phyloP scores from a whole-genome alignment of 441 rosid genomes.

The Populus hybrid region DNA sequence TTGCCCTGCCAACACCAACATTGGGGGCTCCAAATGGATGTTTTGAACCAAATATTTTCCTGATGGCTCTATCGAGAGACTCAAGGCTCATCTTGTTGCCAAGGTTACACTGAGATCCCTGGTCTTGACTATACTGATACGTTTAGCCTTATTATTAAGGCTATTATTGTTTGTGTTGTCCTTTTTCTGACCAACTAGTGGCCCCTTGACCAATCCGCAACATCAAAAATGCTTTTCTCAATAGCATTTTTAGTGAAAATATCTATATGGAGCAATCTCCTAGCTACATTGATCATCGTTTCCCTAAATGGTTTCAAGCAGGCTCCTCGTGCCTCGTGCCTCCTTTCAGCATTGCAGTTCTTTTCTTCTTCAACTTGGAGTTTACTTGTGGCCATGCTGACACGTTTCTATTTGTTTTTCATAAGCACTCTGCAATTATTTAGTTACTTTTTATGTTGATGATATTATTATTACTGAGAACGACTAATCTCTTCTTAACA shows the following conservation, averaged over 20 bases:
- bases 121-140: constrained; percentile 1
- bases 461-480: constrained; percentile 1
- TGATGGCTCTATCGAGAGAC: not conserved
- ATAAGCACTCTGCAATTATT: not conserved
- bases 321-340: not conserved
- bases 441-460: not conserved
- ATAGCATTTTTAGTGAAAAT: not conserved
- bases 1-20: too few relatives aligned
- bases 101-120: not conserved
- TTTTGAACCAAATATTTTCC: not conserved
- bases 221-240: not conserved
- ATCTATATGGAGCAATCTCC: not conserved
- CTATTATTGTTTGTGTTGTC: not conserved
- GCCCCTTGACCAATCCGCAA: not conserved
- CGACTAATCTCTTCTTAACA: not conserved
- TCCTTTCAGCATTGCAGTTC: not conserved
- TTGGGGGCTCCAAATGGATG: not conserved
- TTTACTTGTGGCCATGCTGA: not conserved
- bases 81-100: not conserved
- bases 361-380: not conserved
- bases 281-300: not conserved
- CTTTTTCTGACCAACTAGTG: not conserved
- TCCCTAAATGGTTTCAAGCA: not conserved
- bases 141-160: not conserved
- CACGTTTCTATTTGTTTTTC: not conserved